phyloP scores from a whole-genome alignment of 2,329 filamentous ascomycete genomes.

The Colletotrichum truncatum region DNA sequence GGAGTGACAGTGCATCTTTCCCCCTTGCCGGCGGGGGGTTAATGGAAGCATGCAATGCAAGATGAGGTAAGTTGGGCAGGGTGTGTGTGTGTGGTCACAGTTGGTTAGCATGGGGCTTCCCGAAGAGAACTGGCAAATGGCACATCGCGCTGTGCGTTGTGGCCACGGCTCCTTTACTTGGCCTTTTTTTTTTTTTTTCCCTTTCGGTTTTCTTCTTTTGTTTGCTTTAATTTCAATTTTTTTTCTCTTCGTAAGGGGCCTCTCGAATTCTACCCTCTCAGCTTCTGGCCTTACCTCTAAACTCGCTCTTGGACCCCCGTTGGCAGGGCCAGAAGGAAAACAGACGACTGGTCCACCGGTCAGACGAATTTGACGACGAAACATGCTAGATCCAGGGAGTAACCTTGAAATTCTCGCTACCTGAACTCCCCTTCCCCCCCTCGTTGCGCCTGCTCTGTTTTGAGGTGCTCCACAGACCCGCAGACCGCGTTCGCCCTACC shows the following conservation, averaged over 20 bases:
- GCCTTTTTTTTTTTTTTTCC: not conserved
- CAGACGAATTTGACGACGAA: constrained; percentile 28
- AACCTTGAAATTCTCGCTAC: constrained; percentile 26
- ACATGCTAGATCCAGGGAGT: constrained; percentile 27
- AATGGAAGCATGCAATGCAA: constrained; percentile 9
- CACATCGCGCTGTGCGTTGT: not conserved
- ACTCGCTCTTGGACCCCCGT: constrained; percentile 15
- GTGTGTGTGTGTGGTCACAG: constrained; percentile 10
- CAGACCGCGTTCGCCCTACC: constrained; percentile 17
- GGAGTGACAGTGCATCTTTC: not conserved
- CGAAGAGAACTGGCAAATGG: constrained; percentile 5
- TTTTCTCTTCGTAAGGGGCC: not conserved
- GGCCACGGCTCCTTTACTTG: not conserved
- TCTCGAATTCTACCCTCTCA: not conserved
- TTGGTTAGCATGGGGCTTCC: not conserved
- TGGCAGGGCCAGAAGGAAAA: not conserved
- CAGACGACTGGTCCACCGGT: constrained; percentile 24
- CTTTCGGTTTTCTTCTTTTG: not conserved
- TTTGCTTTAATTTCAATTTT: constrained; percentile 10
- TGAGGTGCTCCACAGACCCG: constrained; percentile 20
- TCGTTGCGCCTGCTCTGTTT: too few relatives aligned
- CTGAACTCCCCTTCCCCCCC: too few relatives aligned
- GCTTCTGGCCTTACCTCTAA: not conserved
- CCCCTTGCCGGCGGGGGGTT: not conserved
- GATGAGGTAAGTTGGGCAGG: constrained; percentile 13